Evolutionary conservation across 2,329 filamentous ascomycete genomes (phyloP).

Genomic region (Podosphaera fusca): DNA sequence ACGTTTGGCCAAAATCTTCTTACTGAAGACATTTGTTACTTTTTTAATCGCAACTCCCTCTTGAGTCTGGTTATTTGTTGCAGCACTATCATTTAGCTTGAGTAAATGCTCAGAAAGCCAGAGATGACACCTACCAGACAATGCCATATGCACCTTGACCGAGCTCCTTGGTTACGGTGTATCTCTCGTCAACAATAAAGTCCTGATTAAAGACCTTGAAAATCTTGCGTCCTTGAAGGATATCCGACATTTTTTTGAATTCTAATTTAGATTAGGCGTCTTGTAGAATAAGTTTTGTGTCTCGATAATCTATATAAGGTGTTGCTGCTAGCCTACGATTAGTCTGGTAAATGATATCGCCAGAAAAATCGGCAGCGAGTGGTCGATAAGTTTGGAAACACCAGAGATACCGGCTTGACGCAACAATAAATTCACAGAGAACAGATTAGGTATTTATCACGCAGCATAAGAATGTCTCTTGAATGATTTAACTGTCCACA

Average conservation of each 20-base stretch:
- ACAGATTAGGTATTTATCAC: no score
- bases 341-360: no score
- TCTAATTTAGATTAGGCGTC: no score
- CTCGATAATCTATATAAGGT: no score
- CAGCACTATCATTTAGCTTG: slow-evolving; percentile 38
- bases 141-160: slow-evolving; percentile 97
- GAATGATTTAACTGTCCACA: no score
- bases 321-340: no score
- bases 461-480: no score
- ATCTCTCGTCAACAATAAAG: slow-evolving; percentile 93
- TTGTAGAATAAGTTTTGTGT: no score
- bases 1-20: slow-evolving; percentile 97
- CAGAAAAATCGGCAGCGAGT: no score
- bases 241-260: slow-evolving; percentile 13
- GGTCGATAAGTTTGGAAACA: no score
- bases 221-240: slow-evolving; percentile 47
- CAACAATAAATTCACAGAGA: no score
- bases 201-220: slow-evolving; percentile 99
- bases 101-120: slow-evolving; percentile 9
- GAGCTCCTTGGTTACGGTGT: slow-evolving; percentile 95
- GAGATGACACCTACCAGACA: slow-evolving; percentile 48
- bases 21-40: slow-evolving; percentile 99
- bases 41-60: slow-evolving; percentile 98
- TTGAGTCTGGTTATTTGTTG: slow-evolving; percentile 69
- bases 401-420: no score